Evolutionary conservation across 257 asterid species (phyloP).

Genomic region (Dorcoceras hygrometricum): DNA sequence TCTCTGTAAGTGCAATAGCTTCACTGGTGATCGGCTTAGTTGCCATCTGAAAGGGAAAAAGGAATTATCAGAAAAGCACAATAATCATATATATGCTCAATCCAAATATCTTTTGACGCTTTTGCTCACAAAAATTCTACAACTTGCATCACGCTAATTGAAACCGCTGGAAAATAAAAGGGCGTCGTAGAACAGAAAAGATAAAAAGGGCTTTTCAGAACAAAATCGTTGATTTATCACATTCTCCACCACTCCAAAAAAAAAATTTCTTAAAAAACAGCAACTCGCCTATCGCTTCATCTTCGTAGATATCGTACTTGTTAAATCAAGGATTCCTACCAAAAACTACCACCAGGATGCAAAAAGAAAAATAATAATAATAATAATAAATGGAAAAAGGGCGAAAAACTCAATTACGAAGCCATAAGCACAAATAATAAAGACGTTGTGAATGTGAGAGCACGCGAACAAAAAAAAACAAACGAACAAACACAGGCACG

Average conservation of each 20-base stretch:
- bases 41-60: slow-evolving; percentile 59
- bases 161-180: neutral
- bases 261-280: neutral
- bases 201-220: neutral
- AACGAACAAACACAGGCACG: neutral
- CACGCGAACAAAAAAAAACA: neutral
- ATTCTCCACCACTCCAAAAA: neutral
- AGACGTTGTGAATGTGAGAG: neutral
- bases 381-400: too few species aligned
- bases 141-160: neutral
- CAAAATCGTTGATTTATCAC: neutral
- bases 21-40: slow-evolving; percentile 55
- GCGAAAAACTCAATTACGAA: neutral
- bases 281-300: neutral
- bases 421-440: neutral
- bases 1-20: slow-evolving; percentile 88
- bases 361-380: too few species aligned
- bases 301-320: neutral
- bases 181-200: neutral
- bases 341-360: neutral
- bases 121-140: neutral
- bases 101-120: neutral
- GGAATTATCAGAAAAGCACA: slow-evolving; percentile 11
- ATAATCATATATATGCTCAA: neutral
- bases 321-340: neutral